phyloP scores from a whole-genome alignment of 495 filamentous ascomycete genomes.

The Trichoderma erinaceum region DNA sequence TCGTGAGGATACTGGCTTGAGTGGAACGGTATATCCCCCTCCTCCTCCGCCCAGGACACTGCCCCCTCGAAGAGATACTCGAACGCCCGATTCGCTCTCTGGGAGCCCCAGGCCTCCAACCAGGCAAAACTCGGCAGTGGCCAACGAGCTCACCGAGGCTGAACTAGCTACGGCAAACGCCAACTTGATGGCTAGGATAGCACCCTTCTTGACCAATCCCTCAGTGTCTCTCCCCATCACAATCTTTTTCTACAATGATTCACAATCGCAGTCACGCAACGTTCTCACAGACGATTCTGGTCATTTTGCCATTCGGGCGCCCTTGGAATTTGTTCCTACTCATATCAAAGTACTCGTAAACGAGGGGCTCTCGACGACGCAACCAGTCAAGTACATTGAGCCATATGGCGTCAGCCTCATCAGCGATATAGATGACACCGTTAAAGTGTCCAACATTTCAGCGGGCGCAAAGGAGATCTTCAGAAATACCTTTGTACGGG shows the following conservation, averaged over 20 bases:
- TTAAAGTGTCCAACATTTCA: conserved; percentile 89
- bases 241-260: conserved; percentile 86
- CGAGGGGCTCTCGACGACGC: conserved; percentile 73
- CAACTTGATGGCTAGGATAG: conserved; percentile 77
- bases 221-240: conserved; percentile 68
- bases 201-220: conserved; percentile 82
- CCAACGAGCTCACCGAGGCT: conserved; percentile 55
- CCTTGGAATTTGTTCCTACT: conserved; percentile 84
- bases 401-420: conserved; percentile 84
- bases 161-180: conserved; percentile 76
- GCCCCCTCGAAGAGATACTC: not conserved
- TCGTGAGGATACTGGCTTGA: conserved; percentile 28
- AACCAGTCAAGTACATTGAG: conserved; percentile 68
- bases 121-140: conserved; percentile 26
- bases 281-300: conserved; percentile 77
- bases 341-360: conserved; percentile 81
- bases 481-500: conserved; percentile 86
- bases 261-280: conserved; percentile 68
- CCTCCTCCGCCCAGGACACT: conserved; percentile 18
- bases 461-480: conserved; percentile 89
- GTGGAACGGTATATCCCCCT: conserved; percentile 22
- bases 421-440: conserved; percentile 96
- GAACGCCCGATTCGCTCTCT: conserved; percentile 28
- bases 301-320: conserved; percentile 71
- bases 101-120: conserved; percentile 36